Base-by-base conservation (phyloP, 129 eudicot species). In the Rutidosis leptorrhynchoides region DNA sequence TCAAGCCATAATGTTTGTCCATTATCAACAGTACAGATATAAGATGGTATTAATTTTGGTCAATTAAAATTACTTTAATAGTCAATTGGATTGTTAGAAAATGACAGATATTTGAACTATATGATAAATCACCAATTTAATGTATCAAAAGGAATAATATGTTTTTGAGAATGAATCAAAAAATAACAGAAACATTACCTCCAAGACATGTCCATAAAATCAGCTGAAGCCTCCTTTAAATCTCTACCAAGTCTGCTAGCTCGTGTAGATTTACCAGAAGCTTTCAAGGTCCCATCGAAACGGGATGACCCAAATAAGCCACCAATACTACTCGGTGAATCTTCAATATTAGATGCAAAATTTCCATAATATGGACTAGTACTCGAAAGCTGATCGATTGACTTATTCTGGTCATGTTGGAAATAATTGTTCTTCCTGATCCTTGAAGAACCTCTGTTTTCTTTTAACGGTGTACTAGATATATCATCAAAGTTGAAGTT, bases 161-260 rank as follows among this genome's bases (percentile, higher is more conserved):
- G 49, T 60, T 28, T 53, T 28, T 14, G 6, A 7, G 24, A 20
- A n/a, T 28, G 53, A 14, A 3, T n/a, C n/a, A 43, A 14, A 49
- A 17, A 15, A 19, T 3, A 17, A 40, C 21, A 51, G 62, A 70
- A 67, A 64, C 7, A 9, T 62, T 79, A 83, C 94, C 94, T 83
- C 85, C 84, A 83, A 69, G 90, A 74, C 21, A 83, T 56, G 48
- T 85, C 90, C 96, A 85, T 85, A 42, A 73, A 43, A 81, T 83
- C 87, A 20, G 58, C 78, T 17, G 81, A 68, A 43, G 81, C 70
- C 59, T 65, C 73, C 30, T 68, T 70, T 30, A 65, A 42, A 40
- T 33, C 79, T 74, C 80, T 33, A 63, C 71, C 81, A 26, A 67
- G 49, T 63, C 67, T 69, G 10, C 75, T 78, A 23, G 80, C 25